Base-by-base conservation (phyloP, 2,329 filamentous ascomycete species). In the Pseudocercospora ulei region DNA sequence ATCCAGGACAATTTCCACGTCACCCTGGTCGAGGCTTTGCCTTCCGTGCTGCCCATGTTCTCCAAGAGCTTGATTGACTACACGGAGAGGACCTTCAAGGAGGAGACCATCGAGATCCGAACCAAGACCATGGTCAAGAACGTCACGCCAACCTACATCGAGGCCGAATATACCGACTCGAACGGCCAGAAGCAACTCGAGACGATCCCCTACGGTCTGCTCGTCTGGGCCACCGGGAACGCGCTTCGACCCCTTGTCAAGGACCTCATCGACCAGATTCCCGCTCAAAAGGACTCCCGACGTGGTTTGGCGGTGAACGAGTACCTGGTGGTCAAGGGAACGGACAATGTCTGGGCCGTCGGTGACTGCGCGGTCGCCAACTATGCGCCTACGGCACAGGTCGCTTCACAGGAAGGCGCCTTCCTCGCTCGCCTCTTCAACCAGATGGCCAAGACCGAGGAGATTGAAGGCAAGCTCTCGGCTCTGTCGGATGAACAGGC, bases 71-170 rank as follows among this genome's bases (percentile, higher is more conserved):
- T 98, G 58, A 96, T 98, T 60, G 90, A 98, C 59, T 98, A 98
- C 73, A 98, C 90, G 54, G 90, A 98, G 69, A 88, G 87, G 66
- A 95, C 88, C 30, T 92, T 98, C 71, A 90, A 93, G 68, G 90
- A 98, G 70, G 90, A 98, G 67, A 87, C 86, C 61, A 98, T 98
- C 61, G 80, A 84, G 55, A 94, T 98, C 67, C 82, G 84, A 65
- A 93, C 90, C 56, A 96, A 96, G 76, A 96, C 90, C 51, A 92
- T 94, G 80, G 90, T 98, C 62, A 96, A 96, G 75, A 87, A 82
- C 47, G 90, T 98, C 44, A 93, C 85, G 19, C 80, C 90, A 56
- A 92, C 82, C 66, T 80, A 76, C 59, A 88, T 98, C 57, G 85
- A 96, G 69, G 90, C 88, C 50, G 84, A 94, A 64, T 76, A 78